Evolutionary conservation across 129 eudicot genomes (phyloP).

Genomic region (Escallonia herrerae): DNA sequence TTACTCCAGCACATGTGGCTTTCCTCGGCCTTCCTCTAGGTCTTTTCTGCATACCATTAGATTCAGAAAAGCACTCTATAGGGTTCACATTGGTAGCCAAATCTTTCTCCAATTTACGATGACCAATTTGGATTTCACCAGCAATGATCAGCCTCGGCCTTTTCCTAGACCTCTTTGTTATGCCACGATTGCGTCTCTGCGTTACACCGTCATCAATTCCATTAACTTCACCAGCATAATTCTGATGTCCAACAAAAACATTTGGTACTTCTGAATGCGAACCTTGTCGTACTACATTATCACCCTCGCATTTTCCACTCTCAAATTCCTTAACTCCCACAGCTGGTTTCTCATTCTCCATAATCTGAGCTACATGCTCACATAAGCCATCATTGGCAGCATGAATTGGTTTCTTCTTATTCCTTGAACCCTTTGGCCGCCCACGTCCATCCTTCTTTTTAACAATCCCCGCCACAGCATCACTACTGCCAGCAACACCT

Average conservation of each 20-base stretch:
- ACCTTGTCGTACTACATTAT: not conserved
- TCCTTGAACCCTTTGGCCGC: conserved; percentile 39
- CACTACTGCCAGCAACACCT: conserved; percentile 2
- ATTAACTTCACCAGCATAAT: conserved; percentile 14
- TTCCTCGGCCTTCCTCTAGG: conserved; percentile 27
- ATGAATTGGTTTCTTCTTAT: conserved; percentile 20
- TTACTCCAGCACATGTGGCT: conserved; percentile 26
- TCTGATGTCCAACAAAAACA: conserved; percentile 17
- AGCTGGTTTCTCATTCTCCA: conserved; percentile 8
- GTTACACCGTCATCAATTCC: not conserved
- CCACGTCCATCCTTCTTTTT: conserved; percentile 18
- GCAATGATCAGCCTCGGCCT: conserved; percentile 32
- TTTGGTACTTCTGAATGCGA: not conserved
- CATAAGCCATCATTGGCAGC: not conserved
- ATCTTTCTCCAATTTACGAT: conserved; percentile 12
- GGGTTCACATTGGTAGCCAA: conserved; percentile 14
- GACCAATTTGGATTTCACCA: conserved; percentile 25
- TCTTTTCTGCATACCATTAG: conserved; percentile 11
- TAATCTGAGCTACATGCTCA: not conserved
- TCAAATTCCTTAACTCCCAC: not conserved
- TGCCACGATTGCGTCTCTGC: conserved; percentile 14
- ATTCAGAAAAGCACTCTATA: not conserved
- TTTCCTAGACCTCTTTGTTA: conserved; percentile 6
- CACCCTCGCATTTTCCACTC: not conserved
- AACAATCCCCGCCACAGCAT: not conserved